These are phyloP conservation scores for Coemansia sp. DNA, from an alignment of 192 early-diverging fungal species.

Conservation along the genomic window DNA sequence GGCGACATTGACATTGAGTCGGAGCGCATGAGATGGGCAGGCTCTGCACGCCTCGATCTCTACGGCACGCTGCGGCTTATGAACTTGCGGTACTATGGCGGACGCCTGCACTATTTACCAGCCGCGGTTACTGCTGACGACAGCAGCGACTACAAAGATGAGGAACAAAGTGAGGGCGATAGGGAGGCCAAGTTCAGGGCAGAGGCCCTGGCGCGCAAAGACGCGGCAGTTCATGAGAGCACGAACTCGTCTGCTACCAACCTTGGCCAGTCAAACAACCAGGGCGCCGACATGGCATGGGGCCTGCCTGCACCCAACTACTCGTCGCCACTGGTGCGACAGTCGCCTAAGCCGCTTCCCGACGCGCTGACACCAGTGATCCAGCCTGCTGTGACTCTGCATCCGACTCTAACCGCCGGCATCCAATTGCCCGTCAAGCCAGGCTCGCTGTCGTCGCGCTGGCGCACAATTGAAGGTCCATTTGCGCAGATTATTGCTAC, in stretches of 20 bases:
- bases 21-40: slow-evolving; percentile 58
- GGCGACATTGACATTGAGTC: slow-evolving; percentile 65
- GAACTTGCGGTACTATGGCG: slow-evolving; percentile 61
- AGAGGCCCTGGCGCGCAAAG: not conserved
- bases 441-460: slow-evolving; percentile 49
- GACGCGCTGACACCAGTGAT: slow-evolving; percentile 15
- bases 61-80: slow-evolving; percentile 58
- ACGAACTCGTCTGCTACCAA: slow-evolving; percentile 18
- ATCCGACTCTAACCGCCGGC: slow-evolving; percentile 47
- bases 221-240: not conserved
- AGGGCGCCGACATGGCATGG: slow-evolving; percentile 45
- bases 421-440: slow-evolving; percentile 37
- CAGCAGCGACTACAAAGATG: not conserved
- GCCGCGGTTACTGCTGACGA: slow-evolving; percentile 12
- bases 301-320: slow-evolving; percentile 48
- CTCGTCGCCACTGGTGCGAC: slow-evolving; percentile 46
- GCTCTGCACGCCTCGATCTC: slow-evolving; percentile 45
- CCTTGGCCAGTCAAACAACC: slow-evolving; percentile 30
- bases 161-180: not conserved
- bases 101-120: slow-evolving; percentile 60
- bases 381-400: slow-evolving; percentile 47
- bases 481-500: slow-evolving; percentile 58
- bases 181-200: not conserved
- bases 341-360: slow-evolving; percentile 33
- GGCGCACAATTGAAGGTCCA: slow-evolving; percentile 56